A percentile compares a stretch with the other conserved stretches of the same genome.
phyloP scores from a whole-genome alignment of 1,139 yeast species.

The Wickerhamiella pararugosa region DNA sequence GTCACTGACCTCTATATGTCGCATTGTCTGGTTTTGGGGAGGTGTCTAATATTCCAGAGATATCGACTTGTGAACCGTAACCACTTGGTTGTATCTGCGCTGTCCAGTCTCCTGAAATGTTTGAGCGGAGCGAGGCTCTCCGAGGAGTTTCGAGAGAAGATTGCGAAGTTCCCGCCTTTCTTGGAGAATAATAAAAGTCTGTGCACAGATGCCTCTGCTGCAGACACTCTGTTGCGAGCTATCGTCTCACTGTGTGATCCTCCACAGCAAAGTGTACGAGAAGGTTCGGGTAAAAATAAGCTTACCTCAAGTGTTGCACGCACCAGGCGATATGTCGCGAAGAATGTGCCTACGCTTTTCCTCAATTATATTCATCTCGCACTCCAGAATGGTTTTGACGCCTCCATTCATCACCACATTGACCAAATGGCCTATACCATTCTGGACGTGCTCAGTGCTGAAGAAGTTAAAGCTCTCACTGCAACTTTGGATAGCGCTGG shows the following conservation, averaged over 20 bases:
- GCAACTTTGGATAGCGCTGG: conserved; percentile 60
- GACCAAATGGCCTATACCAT: conserved; percentile 44
- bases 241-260: conserved; percentile 67
- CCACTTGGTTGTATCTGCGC: conserved; percentile 41
- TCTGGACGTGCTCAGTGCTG: conserved; percentile 53
- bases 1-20: background rate
- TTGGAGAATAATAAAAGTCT: background rate
- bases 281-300: conserved; percentile 20
- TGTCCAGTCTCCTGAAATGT: conserved; percentile 34
- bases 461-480: conserved; percentile 51
- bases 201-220: conserved; percentile 20
- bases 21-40: conserved; percentile 9
- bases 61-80: conserved; percentile 56
- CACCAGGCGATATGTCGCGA: conserved; percentile 46
- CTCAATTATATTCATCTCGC: conserved; percentile 36
- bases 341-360: conserved; percentile 47
- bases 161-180: background rate
- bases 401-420: conserved; percentile 36
- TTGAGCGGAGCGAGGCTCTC: conserved; percentile 4
- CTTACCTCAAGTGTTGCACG: conserved; percentile 43
- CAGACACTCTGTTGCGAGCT: conserved; percentile 41
- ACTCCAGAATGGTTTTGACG: conserved; percentile 36
- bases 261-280: conserved; percentile 22
- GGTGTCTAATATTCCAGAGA: conserved; percentile 49
- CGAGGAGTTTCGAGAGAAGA: background rate